phyloP scores from a whole-genome alignment of 306 rosid species.

The Bauhinia variegata region DNA sequence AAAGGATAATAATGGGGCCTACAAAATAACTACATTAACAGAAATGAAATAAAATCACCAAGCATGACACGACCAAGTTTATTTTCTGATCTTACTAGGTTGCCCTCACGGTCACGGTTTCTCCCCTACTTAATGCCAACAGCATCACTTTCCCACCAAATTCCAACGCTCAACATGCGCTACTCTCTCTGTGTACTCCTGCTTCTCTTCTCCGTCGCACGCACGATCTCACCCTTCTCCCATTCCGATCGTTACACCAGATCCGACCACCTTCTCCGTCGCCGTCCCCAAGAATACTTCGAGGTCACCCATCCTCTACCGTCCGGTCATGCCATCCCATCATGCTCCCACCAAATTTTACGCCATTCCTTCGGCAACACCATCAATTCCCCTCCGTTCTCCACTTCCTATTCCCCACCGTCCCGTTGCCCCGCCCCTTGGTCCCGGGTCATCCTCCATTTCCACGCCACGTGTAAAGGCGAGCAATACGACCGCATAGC shows the following conservation, averaged over 20 bases:
- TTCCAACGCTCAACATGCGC: conserved; percentile 31
- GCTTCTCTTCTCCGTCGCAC: conserved; percentile 7
- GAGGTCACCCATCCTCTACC: conserved; percentile 63
- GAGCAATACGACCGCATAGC: conserved; percentile 84
- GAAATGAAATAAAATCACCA: background rate
- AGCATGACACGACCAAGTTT: background rate
- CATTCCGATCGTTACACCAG: conserved; percentile 48
- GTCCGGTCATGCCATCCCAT: conserved; percentile 44
- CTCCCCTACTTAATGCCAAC: background rate
- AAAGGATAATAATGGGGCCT: background rate
- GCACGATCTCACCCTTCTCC: conserved; percentile 33
- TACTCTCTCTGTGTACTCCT: conserved; percentile 14
- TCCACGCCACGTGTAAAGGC: conserved; percentile 60
- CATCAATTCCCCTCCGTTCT: conserved; percentile 62
- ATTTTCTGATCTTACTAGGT: too few relatives aligned
- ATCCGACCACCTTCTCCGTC: conserved; percentile 3
- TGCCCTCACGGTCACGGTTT: background rate
- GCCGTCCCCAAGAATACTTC: conserved; percentile 47
- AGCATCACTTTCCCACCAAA: background rate
- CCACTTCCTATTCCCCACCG: conserved; percentile 64
- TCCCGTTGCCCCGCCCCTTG: conserved; percentile 55
- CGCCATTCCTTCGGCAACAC: conserved; percentile 76
- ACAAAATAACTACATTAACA: background rate
- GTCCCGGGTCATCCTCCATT: conserved; percentile 60
- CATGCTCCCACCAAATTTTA: conserved; percentile 59